Percentiles rank a stretch among this genome's conserved stretches.
Evolutionary conservation across 2,329 filamentous ascomycete species (phyloP).

Genomic region (Boeremia lycopersici): DNA sequence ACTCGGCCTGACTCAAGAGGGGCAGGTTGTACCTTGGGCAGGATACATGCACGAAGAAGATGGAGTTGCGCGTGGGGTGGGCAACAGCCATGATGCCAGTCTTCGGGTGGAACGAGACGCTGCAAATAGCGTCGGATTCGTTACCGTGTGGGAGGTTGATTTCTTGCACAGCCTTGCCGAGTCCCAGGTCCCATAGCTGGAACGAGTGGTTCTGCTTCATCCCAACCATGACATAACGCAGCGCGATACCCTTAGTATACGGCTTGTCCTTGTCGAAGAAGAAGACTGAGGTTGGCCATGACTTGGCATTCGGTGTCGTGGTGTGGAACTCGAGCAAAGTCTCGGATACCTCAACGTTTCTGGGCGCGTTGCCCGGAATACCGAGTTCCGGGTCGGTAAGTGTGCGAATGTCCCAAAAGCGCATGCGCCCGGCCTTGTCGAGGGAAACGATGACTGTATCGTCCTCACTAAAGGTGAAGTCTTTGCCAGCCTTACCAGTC

Average conservation of each 20-base stretch:
- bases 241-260: constrained; percentile 85
- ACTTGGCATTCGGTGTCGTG: constrained; percentile 86
- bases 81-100: constrained; percentile 94
- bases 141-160: constrained; percentile 95
- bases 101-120: constrained; percentile 88
- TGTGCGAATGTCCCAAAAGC: constrained; percentile 96
- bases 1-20: constrained; percentile 83
- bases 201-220: constrained; percentile 99
- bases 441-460: constrained; percentile 93
- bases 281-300: constrained; percentile 94
- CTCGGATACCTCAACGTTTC: constrained; percentile 76
- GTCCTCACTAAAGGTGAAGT: constrained; percentile 97
- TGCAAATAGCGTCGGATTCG: constrained; percentile 97
- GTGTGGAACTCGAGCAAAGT: constrained; percentile 87
- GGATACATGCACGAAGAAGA: constrained; percentile 96
- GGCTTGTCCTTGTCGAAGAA: constrained; percentile 96
- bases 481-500: constrained; percentile 96
- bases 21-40: constrained; percentile 88
- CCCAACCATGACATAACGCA: constrained; percentile 94
- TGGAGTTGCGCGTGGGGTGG: constrained; percentile 93
- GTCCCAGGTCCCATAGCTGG: constrained; percentile 95
- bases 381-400: constrained; percentile 63
- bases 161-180: constrained; percentile 95
- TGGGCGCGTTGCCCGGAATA: constrained; percentile 49
- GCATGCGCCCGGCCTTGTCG: constrained; percentile 94